Evolutionary conservation across 352 stramenopile species (phyloP).

Genomic region (Phytopythium ostracodes): DNA sequence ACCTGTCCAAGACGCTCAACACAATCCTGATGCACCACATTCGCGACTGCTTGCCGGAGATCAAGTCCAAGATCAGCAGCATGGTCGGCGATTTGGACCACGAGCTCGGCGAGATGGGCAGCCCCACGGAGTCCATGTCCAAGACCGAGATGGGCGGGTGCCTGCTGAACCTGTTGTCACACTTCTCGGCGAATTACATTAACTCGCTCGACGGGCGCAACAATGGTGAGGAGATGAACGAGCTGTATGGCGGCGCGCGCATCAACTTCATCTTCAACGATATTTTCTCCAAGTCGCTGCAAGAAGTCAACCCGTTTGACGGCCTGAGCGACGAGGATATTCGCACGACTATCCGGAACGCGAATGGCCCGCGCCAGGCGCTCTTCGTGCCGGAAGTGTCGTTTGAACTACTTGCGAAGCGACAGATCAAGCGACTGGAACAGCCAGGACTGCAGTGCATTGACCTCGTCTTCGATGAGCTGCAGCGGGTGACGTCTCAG

Average conservation of each 20-base stretch:
- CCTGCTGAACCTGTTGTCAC: constrained; percentile 93
- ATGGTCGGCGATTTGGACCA: constrained; percentile 95
- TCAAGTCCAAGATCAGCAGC: constrained; percentile 96
- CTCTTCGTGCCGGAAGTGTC: constrained; percentile 99
- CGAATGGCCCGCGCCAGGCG: constrained; percentile 95
- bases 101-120: constrained; percentile 95
- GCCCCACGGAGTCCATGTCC: constrained; percentile 83
- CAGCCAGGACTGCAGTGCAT: constrained; percentile 96
- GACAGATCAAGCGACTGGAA: constrained; percentile 96
- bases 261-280: constrained; percentile 99
- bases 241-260: constrained; percentile 95
- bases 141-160: constrained; percentile 91
- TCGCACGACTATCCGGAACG: constrained; percentile 98
- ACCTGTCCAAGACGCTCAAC: constrained; percentile 97
- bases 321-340: constrained; percentile 98
- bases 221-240: constrained; percentile 85
- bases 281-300: constrained; percentile 89
- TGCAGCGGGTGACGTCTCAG: constrained; percentile 94
- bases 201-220: constrained; percentile 88
- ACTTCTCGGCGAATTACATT: constrained; percentile 88
- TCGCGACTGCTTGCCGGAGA: constrained; percentile 96
- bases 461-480: constrained; percentile 98
- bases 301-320: constrained; percentile 95
- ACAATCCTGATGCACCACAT: constrained; percentile 99
- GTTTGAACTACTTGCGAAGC: constrained; percentile 97